Conservation (phyloP, 2,329 filamentous ascomycete genomes). For the Sporothrix brunneoviolacea region DNA sequence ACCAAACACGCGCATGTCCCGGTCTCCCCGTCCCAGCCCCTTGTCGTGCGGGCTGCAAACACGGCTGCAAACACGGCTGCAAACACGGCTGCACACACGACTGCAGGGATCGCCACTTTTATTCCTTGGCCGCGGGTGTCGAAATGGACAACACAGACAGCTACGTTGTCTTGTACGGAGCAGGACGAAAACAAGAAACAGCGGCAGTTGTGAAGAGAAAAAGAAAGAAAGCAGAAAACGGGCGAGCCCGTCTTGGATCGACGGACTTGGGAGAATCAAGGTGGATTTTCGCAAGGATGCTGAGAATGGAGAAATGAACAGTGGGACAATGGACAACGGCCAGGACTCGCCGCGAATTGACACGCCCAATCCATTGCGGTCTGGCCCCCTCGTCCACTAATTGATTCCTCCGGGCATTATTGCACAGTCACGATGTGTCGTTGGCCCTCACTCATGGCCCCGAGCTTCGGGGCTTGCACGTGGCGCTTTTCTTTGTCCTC, state of each 20-base stretch:
- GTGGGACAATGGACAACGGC: not conserved
- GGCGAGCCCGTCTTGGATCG: conserved; percentile 5
- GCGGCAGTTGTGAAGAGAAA: not conserved
- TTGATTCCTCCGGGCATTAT: no score
- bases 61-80: no score
- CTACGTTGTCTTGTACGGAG: no score
- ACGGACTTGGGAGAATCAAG: no score
- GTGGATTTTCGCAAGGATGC: not conserved
- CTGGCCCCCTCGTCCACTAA: no score
- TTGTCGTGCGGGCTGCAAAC: no score
- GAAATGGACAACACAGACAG: not conserved
- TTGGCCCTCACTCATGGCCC: not conserved
- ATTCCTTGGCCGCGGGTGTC: not conserved
- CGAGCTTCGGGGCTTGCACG: not conserved
- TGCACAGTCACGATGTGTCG: not conserved
- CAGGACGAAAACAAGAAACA: no score
- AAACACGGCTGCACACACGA: no score
- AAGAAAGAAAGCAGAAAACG: not conserved
- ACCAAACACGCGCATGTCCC: not conserved
- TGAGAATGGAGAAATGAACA: not conserved
- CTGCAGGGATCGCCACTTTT: not conserved
- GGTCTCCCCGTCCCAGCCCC: no score
- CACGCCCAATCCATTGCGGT: no score
- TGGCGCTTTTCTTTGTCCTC: not conserved
- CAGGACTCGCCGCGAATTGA: not conserved